Conservation (phyloP, 2,329 filamentous ascomycete species). For the Macrophomina tecta region DNA sequence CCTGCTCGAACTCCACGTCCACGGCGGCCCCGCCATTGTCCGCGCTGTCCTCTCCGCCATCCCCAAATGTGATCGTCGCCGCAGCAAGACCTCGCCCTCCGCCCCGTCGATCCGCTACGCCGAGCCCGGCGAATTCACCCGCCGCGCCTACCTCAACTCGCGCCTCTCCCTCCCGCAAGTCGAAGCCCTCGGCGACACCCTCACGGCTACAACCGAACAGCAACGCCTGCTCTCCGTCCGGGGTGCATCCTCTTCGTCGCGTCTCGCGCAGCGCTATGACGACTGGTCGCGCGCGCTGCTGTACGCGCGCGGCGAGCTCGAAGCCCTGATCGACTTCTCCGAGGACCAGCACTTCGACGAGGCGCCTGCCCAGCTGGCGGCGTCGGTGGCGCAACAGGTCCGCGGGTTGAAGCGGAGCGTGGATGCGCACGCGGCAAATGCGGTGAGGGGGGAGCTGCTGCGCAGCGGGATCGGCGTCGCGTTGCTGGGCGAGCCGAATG, state of each 20-base stretch:
- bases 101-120: slow-evolving; percentile 74
- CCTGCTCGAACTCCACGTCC: slow-evolving; percentile 90
- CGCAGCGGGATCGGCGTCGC: slow-evolving; percentile 85
- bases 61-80: slow-evolving; percentile 52
- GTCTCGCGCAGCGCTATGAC: slow-evolving; percentile 78
- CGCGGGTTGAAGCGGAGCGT: slow-evolving; percentile 67
- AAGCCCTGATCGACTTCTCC: slow-evolving; percentile 95
- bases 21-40: slow-evolving; percentile 87
- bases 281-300: slow-evolving; percentile 78
- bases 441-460: slow-evolving; percentile 81
- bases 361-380: slow-evolving; percentile 73
- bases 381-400: slow-evolving; percentile 72
- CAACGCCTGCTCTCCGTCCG: slow-evolving; percentile 86
- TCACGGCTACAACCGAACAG: slow-evolving; percentile 80
- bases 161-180: slow-evolving; percentile 86
- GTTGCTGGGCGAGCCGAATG: slow-evolving; percentile 89
- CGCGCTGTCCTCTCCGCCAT: slow-evolving; percentile 85
- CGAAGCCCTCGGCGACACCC: slow-evolving; percentile 66
- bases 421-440: slow-evolving; percentile 73
- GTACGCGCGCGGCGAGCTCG: slow-evolving; percentile 84
- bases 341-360: slow-evolving; percentile 98
- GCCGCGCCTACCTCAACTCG: slow-evolving; percentile 85
- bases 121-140: slow-evolving; percentile 94
- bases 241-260: slow-evolving; percentile 65
- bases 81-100: background rate